Conservation (phyloP, 176 grass and related monocot species). For the Olyra latifolia region DNA sequence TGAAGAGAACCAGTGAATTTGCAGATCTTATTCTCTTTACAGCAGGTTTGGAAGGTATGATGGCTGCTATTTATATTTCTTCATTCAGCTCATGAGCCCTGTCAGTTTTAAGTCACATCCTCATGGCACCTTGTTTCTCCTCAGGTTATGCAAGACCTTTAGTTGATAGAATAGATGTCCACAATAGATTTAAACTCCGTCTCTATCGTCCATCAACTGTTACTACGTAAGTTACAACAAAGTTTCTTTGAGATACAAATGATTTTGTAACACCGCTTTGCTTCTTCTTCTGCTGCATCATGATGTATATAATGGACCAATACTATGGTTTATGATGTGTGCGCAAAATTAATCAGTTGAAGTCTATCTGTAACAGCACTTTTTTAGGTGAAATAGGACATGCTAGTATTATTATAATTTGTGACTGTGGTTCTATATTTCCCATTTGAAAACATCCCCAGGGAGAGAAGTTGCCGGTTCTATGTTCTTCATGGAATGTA, state of each 20-base stretch:
- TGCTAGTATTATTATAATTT: not conserved
- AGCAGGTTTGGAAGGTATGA: constrained; percentile 92
- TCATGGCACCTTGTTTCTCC: constrained; percentile 26
- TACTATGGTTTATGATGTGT: constrained; percentile 13
- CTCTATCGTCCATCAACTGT: constrained; percentile 96
- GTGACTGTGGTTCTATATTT: not conserved
- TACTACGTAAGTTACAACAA: constrained; percentile 72
- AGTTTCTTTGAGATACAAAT: constrained; percentile 31
- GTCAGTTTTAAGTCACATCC: not conserved
- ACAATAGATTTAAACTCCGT: constrained; percentile 80
- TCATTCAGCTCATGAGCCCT: not conserved
- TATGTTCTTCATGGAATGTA: not conserved
- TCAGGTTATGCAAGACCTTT: constrained; percentile 98
- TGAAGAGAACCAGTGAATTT: constrained; percentile 85
- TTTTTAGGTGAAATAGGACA: not conserved
- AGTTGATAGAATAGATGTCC: constrained; percentile 87
- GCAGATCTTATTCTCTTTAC: constrained; percentile 98
- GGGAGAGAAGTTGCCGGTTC: not conserved
- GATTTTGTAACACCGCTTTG: constrained; percentile 14
- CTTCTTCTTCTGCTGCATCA: not conserved
- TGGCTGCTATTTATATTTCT: constrained; percentile 22
- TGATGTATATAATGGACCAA: not conserved
- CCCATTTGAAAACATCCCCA: not conserved
- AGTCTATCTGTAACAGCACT: not conserved
- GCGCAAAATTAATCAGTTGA: constrained; percentile 9